phyloP scores from a whole-genome alignment of 1,139 yeast species.

The Debaryomyces singareniensis region DNA sequence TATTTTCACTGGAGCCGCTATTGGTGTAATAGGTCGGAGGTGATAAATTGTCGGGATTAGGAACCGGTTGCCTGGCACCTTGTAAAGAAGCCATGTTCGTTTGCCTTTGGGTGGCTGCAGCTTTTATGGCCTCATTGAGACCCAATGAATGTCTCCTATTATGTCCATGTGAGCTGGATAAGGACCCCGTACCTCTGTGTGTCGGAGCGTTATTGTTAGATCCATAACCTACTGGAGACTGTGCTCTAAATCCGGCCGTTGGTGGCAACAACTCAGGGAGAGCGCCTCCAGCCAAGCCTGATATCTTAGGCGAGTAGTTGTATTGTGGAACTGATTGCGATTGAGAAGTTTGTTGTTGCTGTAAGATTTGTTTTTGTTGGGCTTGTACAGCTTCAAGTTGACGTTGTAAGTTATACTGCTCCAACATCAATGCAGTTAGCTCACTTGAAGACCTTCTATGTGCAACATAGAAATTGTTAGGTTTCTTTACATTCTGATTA shows the following conservation, averaged over 20 bases:
- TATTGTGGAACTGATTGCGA: background rate
- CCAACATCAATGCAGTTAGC: conserved; percentile 89
- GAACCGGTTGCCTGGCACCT: conserved; percentile 18
- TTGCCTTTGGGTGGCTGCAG: conserved; percentile 86
- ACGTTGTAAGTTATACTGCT: conserved; percentile 87
- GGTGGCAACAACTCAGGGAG: conserved; percentile 23
- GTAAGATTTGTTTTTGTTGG: conserved; percentile 81
- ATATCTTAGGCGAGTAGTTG: conserved; percentile 10
- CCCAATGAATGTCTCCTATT: conserved; percentile 89
- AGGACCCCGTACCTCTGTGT: conserved; percentile 36
- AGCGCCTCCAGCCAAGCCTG: conserved; percentile 9
- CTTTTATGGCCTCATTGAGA: conserved; percentile 89
- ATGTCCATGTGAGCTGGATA: conserved; percentile 51
- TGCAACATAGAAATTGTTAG: conserved; percentile 68
- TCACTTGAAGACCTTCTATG: conserved; percentile 94
- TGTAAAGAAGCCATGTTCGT: conserved; percentile 32
- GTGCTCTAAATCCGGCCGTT: conserved; percentile 24
- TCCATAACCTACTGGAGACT: conserved; percentile 20
- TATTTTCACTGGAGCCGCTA: conserved; percentile 13
- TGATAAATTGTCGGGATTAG: conserved; percentile 3
- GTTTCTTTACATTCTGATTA: conserved; percentile 17
- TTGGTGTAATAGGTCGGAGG: conserved; percentile 1
- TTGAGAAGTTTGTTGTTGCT: conserved; percentile 43
- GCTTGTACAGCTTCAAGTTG: conserved; percentile 88
- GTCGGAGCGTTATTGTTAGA: conserved; percentile 5